Percentiles rank a stretch among this genome's conserved stretches.
Conservation (phyloP, 805 yeast genomes). For the Zygosaccharomyces lentus region DNA sequence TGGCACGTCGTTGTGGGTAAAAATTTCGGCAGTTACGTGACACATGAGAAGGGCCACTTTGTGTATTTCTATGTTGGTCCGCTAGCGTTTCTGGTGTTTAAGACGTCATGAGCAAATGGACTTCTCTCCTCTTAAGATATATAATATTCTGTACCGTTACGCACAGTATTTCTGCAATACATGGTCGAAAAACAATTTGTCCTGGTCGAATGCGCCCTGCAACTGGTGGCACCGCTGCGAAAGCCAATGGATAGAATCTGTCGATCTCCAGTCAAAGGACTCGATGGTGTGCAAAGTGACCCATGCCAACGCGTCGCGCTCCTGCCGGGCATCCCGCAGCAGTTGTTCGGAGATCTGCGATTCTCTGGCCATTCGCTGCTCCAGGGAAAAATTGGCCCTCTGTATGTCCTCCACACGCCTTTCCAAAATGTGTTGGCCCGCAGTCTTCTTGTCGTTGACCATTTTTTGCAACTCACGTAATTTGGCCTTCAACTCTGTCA, state of each 20-base stretch:
- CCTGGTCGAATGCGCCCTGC: not conserved
- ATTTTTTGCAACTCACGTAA: slow-evolving; percentile 39
- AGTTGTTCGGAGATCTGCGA: slow-evolving; percentile 4
- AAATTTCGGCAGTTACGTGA: slow-evolving; percentile 73
- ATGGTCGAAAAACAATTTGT: not conserved
- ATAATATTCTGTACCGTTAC: not conserved
- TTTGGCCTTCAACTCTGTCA: slow-evolving; percentile 37
- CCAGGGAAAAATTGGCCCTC: slow-evolving; percentile 14
- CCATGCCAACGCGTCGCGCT: slow-evolving; percentile 2
- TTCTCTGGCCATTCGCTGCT: slow-evolving; percentile 18
- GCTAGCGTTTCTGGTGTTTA: slow-evolving; percentile 63
- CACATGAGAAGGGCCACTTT: slow-evolving; percentile 73
- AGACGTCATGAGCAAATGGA: slow-evolving; percentile 45
- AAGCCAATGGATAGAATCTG: not conserved
- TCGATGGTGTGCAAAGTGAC: slow-evolving; percentile 1
- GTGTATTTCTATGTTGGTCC: slow-evolving; percentile 67
- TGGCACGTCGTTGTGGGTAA: slow-evolving; percentile 84
- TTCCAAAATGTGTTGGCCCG: slow-evolving; percentile 14
- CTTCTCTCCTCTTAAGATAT: not conserved
- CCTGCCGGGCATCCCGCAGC: not conserved
- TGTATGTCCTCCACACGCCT: slow-evolving; percentile 28
- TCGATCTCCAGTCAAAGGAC: slow-evolving; percentile 2
- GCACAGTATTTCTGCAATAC: slow-evolving; percentile 2
- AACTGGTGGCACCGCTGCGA: not conserved
- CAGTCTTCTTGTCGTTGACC: slow-evolving; percentile 22